Base-by-base conservation (phyloP, 495 filamentous ascomycete species). In the Xylaria telfairii region DNA sequence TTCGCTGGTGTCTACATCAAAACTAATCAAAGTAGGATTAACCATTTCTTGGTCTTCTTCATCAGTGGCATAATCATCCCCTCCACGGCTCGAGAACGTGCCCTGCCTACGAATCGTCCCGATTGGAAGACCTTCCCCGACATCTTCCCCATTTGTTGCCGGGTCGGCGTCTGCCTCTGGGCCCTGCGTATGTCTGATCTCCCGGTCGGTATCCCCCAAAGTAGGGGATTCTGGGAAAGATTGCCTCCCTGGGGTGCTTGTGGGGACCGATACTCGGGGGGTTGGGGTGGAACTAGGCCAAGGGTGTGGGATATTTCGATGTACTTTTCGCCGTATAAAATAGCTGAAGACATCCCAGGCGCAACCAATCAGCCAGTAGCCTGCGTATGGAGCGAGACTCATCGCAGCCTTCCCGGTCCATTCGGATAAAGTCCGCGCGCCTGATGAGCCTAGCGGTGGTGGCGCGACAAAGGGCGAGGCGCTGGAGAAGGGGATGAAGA, bases 1-100 rank as follows among this genome's bases (percentile, higher is more conserved):
- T 54, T 86, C 84, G 49, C 81, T 83, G 9, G 85, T 80, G 61
- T 87, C 86, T 34, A 88, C 85, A 73, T 88, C 86, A 59, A 88
- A 87, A 65, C 83, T 87, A n/a, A 88, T 87, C 1, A 88, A 72
- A 0, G 86, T 87, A 4, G 84, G 79, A 65, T 83, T 84, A 24
- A 84, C 74, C 28, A 83, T 72, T 39, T 87, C 85, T 21, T 75
- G 70, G 32, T 87, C 85, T 63, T 87, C 86, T 49, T 87, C 86
- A 60, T 86, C 84, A 17, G 80, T 83, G 4, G 71, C 82, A 34
- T 83, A 84, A 21, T 82, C 83, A 59, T 82, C 77, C 0, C 74
- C 76, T 32, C 72, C 77, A 15, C 76, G 65, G 49, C 69, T 75
- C 12, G 79, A 81, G 53, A 77, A 79, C 21, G 74, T 77, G 47